These are phyloP conservation scores for Pseudogymnoascus sp. DNA, from an alignment of 2,329 filamentous ascomycete species.

Conservation along the genomic window DNA sequence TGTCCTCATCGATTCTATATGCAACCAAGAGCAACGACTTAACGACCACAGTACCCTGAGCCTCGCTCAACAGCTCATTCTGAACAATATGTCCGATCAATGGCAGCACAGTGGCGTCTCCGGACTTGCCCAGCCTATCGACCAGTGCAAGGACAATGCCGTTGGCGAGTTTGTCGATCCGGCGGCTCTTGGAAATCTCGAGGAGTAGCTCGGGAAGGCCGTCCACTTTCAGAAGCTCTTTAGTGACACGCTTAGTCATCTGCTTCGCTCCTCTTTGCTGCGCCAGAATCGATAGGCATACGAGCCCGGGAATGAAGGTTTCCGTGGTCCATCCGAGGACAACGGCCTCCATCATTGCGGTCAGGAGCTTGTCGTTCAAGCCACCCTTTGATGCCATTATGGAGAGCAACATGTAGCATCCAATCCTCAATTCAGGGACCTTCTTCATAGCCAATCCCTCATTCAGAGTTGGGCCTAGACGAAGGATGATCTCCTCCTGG, in stretches of 20 bases:
- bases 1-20: constrained; percentile 48
- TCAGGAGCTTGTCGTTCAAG: constrained; percentile 72
- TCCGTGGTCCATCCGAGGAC: constrained; percentile 68
- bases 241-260: constrained; percentile 63
- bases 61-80: constrained; percentile 52
- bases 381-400: constrained; percentile 77
- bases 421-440: constrained; percentile 71
- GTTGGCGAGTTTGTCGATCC: constrained; percentile 64
- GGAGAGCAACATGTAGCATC: constrained; percentile 84
- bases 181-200: constrained; percentile 56
- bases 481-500: constrained; percentile 69
- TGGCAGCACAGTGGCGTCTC: constrained; percentile 48
- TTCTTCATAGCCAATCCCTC: constrained; percentile 70
- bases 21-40: constrained; percentile 57
- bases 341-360: constrained; percentile 83
- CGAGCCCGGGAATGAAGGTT: constrained; percentile 65
- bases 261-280: constrained; percentile 67
- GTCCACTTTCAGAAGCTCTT: constrained; percentile 57
- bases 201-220: constrained; percentile 53
- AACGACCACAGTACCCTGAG: constrained; percentile 58
- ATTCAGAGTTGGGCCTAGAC: constrained; percentile 62
- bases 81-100: constrained; percentile 56
- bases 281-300: constrained; percentile 73
- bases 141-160: constrained; percentile 62
- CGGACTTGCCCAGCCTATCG: constrained; percentile 53